Conservation (phyloP, 2,329 filamentous ascomycete genomes). For the Aspergillus pseudonomiae region DNA sequence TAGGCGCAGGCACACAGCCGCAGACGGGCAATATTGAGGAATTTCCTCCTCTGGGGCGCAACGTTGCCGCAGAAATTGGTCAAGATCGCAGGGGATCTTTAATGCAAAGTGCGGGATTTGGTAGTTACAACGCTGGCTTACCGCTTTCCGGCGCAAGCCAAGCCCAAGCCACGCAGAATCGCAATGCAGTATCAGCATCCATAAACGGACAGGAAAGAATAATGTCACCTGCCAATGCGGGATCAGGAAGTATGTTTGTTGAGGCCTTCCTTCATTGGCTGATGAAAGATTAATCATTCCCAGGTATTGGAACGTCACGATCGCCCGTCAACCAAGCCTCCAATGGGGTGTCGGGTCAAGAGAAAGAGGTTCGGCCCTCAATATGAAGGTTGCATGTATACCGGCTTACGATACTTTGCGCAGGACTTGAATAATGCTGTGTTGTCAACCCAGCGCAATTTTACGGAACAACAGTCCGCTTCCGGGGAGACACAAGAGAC, state of each 20-base stretch:
- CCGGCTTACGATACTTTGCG: background rate
- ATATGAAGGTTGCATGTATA: background rate
- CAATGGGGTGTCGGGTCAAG: conserved; percentile 47
- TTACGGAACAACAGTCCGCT: conserved; percentile 43
- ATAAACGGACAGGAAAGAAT: conserved; percentile 46
- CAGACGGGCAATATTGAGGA: conserved; percentile 62
- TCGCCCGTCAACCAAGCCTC: conserved; percentile 47
- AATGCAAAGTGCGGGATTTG: conserved; percentile 54
- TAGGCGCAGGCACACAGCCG: conserved; percentile 54
- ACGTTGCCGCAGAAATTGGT: conserved; percentile 53
- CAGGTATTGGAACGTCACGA: conserved; percentile 42
- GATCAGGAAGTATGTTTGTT: conserved; percentile 32
- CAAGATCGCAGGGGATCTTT: conserved; percentile 54
- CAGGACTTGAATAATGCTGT: conserved; percentile 42
- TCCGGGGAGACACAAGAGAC: conserved; percentile 40
- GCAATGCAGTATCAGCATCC: conserved; percentile 33
- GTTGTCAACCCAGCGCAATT: conserved; percentile 37
- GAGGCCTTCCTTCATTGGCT: background rate
- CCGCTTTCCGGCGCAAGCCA: conserved; percentile 48
- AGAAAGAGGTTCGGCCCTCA: conserved; percentile 41
- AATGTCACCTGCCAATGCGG: conserved; percentile 37
- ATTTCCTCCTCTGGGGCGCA: conserved; percentile 62
- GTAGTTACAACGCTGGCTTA: conserved; percentile 43
- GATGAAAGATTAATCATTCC: conserved; percentile 20
- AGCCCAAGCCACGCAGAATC: conserved; percentile 39